Base-by-base conservation (phyloP, 1,284 basidiomycete species). In the Trametes sp. region DNA sequence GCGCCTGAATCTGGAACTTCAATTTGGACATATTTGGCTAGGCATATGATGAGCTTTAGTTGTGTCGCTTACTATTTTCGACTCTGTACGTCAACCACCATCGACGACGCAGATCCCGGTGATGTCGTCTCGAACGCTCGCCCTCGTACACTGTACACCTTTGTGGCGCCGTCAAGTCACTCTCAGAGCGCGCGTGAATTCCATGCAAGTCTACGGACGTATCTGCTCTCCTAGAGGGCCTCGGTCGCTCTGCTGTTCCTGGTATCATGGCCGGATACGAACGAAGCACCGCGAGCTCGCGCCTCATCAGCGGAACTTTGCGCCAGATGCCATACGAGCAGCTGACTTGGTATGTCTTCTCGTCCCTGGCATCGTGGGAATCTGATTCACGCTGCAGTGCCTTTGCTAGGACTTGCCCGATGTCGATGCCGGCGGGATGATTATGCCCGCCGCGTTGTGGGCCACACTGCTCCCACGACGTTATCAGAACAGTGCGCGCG, bases 261-360 rank as follows among this genome's bases (percentile, higher is more conserved):
- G 38, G 16, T n/a, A n/a, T n/a, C n/a, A n/a, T n/a, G n/a, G n/a
- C n/a, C 16, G 19, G 38, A 14, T 19, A n/a, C 16, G n/a, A 14
- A 48, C 28, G 45, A 28, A 19, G 24, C 19, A 26, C 19, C 16
- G 45, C 7, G 45, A 48, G 45, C 45, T 19, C 24, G 5, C 45
- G 28, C 14, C 45, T 48, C 45, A 48, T 48, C 45, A 48, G 45
- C 45, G 13, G 45, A 48, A 48, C 45, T 48, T 48, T 48, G 45
- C 45, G 45, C 16, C 38, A 19, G 16, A 19, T 19, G 38, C 38
- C 38, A 41, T 41, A 48, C 45, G 24, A 16, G 45, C 26, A 26
- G 45, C 45, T 48, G 45, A 48, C 28, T 14, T 10, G 6, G 45
- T 28, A 16, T 19, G 45, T 28, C 28, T 48, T 48, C 16, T 19